Evolutionary conservation across 441 rosid species (phyloP).

Genomic region (Pelargonium citronellum): DNA sequence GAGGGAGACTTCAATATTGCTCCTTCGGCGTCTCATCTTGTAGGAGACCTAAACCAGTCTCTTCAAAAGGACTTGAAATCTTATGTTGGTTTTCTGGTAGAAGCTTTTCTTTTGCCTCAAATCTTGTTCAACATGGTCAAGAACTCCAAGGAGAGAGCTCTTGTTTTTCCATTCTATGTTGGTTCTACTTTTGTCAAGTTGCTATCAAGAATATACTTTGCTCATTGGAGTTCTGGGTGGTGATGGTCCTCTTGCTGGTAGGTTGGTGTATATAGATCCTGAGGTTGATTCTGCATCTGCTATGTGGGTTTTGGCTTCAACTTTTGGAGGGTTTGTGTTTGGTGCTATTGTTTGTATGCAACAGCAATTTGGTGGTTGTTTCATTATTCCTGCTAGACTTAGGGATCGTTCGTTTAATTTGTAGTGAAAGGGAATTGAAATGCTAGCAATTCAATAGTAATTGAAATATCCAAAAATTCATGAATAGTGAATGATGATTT

Average conservation of each 20-base stretch:
- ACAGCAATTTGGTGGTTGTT: not conserved
- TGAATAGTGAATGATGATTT: too few species aligned
- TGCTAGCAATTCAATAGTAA: too few species aligned
- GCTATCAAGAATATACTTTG: not conserved
- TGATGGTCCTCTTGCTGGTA: not conserved
- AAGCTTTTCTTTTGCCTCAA: not conserved
- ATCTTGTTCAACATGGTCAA: not conserved
- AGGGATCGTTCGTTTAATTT: too few species aligned
- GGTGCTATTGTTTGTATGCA: not conserved
- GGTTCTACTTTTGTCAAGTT: not conserved
- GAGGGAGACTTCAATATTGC: not conserved
- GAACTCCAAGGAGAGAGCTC: not conserved
- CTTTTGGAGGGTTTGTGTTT: not conserved
- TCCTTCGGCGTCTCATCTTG: not conserved
- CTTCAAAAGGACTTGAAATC: not conserved
- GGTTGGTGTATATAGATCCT: conserved; percentile 2
- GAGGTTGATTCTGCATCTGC: not conserved
- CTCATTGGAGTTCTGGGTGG: not conserved
- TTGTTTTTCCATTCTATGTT: not conserved
- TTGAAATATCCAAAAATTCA: too few species aligned
- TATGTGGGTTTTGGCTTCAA: not conserved
- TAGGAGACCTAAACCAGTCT: not conserved
- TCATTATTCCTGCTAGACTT: not conserved
- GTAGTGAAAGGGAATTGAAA: too few species aligned
- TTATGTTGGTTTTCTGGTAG: not conserved